Percentiles rank a stretch among this genome's conserved stretches.
phyloP scores from a whole-genome alignment of 2,329 filamentous ascomycete genomes.

The Emergomyces africanus region DNA sequence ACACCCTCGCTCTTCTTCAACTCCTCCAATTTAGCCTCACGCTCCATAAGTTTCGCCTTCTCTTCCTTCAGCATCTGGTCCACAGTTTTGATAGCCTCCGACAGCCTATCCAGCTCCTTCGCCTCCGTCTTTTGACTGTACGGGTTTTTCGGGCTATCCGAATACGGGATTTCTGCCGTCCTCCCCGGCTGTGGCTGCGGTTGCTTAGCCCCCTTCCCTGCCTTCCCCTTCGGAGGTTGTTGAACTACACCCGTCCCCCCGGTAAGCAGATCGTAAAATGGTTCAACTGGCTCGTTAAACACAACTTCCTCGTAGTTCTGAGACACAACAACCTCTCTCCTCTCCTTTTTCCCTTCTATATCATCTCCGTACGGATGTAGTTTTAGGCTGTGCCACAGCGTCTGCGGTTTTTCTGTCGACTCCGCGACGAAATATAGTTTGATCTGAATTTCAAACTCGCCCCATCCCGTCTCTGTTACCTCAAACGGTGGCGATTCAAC shows the following conservation, averaged over 20 bases:
- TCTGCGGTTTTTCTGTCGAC: constrained; percentile 84
- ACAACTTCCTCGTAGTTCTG: constrained; percentile 90
- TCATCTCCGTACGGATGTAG: constrained; percentile 77
- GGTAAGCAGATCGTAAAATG: constrained; percentile 80
- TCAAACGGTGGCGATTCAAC: constrained; percentile 71
- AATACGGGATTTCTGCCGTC: constrained; percentile 62
- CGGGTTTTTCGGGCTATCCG: constrained; percentile 53
- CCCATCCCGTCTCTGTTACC: constrained; percentile 90
- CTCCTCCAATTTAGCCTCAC: constrained; percentile 49
- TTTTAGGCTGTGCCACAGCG: constrained; percentile 84
- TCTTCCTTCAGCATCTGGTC: constrained; percentile 51
- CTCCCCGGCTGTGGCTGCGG: constrained; percentile 36
- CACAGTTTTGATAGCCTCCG: constrained; percentile 47
- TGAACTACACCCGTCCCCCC: constrained; percentile 41
- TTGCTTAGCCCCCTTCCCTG: constrained; percentile 41
- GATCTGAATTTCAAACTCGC: constrained; percentile 93
- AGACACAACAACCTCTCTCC: constrained; percentile 52
- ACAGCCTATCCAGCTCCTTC: constrained; percentile 52
- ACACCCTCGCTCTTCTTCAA: constrained; percentile 34
- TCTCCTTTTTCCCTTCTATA: constrained; percentile 58
- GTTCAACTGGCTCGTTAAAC: constrained; percentile 93
- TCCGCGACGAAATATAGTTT: constrained; percentile 87
- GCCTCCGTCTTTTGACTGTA: constrained; percentile 60
- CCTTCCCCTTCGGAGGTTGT: constrained; percentile 42
- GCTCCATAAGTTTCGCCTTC: constrained; percentile 46